These are phyloP conservation scores for Penstemon barbatus DNA, from an alignment of 257 asterid species.

Conservation along the genomic window DNA sequence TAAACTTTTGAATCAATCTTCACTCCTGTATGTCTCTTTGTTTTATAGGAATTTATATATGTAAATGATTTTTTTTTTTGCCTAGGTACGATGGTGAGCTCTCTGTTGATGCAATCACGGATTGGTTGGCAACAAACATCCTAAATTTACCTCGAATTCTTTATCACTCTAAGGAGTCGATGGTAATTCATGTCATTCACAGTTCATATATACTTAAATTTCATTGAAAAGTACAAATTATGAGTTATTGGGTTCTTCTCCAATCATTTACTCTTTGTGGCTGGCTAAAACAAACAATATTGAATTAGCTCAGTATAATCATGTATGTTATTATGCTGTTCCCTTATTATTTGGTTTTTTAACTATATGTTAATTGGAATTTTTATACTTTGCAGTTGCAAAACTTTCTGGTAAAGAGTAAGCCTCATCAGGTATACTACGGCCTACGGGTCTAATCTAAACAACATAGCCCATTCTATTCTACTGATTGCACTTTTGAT, in stretches of 20 bases:
- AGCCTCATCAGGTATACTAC: constrained; percentile 83
- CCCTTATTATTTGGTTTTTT: not conserved
- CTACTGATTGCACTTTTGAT: not conserved
- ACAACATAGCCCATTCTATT: not conserved
- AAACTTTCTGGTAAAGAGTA: constrained; percentile 69
- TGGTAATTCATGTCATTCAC: constrained; percentile 55
- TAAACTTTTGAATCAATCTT: not conserved
- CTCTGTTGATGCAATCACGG: constrained; percentile 80
- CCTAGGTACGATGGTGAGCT: constrained; percentile 77
- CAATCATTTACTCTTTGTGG: not conserved
- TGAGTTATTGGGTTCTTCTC: constrained; percentile 11
- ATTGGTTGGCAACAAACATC: constrained; percentile 81
- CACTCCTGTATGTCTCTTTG: too few species aligned
- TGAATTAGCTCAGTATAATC: not conserved
- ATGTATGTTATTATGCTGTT: constrained; percentile 4
- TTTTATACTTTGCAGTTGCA: constrained; percentile 56
- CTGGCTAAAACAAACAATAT: not conserved
- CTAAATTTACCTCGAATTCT: constrained; percentile 79
- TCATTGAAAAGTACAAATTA: not conserved
- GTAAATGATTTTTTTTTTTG: constrained; percentile 30
- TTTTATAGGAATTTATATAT: constrained; percentile 2
- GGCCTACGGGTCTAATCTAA: constrained; percentile 17
- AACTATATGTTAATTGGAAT: constrained; percentile 19
- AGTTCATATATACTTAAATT: constrained; percentile 3
- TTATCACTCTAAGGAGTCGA: constrained; percentile 78